Conservation (phyloP, 192 early-diverging fungal species). For the Jimgerdemannia flammicorona region DNA sequence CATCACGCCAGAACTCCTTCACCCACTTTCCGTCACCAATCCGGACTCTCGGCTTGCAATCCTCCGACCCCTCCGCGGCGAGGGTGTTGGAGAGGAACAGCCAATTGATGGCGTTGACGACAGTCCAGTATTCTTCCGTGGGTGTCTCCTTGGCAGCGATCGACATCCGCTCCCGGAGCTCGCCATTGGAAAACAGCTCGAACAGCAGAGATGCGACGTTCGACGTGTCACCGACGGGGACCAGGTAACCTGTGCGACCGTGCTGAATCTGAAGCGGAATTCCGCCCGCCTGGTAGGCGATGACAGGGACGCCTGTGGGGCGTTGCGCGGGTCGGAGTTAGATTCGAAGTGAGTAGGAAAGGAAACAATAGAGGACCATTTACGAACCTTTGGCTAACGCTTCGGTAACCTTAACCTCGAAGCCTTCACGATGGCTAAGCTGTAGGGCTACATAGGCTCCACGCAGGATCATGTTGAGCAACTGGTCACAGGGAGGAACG, state of each 20-base stretch:
- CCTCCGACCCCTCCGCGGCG: slow-evolving; percentile 26
- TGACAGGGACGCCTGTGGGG: slow-evolving; percentile 32
- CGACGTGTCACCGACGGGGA: slow-evolving; percentile 55
- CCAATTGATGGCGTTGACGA: slow-evolving; percentile 72
- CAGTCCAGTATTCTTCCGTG: slow-evolving; percentile 67
- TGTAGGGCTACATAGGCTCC: slow-evolving; percentile 72
- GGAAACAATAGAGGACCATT: neutral
- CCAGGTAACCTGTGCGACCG: slow-evolving; percentile 63
- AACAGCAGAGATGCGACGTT: slow-evolving; percentile 59
- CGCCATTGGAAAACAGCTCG: slow-evolving; percentile 51
- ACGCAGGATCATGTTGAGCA: slow-evolving; percentile 69
- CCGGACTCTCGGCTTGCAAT: slow-evolving; percentile 8
- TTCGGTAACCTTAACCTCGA: slow-evolving; percentile 85
- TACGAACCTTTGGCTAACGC: slow-evolving; percentile 55
- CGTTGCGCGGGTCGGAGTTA: neutral
- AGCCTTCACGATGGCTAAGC: slow-evolving; percentile 77
- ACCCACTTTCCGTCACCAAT: slow-evolving; percentile 38
- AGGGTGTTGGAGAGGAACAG: slow-evolving; percentile 63
- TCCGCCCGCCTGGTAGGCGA: slow-evolving; percentile 62
- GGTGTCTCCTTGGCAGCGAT: slow-evolving; percentile 33
- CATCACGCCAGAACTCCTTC: slow-evolving; percentile 35
- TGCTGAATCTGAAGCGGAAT: slow-evolving; percentile 79
- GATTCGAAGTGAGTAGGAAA: neutral
- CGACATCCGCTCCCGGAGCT: slow-evolving; percentile 42
- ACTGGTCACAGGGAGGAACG: slow-evolving; percentile 75